Evolutionary conservation across 495 filamentous ascomycete genomes (phyloP), one percentile per base, ranked within the genome.

Genomic region (Penicillium maclennaniae): DNA sequence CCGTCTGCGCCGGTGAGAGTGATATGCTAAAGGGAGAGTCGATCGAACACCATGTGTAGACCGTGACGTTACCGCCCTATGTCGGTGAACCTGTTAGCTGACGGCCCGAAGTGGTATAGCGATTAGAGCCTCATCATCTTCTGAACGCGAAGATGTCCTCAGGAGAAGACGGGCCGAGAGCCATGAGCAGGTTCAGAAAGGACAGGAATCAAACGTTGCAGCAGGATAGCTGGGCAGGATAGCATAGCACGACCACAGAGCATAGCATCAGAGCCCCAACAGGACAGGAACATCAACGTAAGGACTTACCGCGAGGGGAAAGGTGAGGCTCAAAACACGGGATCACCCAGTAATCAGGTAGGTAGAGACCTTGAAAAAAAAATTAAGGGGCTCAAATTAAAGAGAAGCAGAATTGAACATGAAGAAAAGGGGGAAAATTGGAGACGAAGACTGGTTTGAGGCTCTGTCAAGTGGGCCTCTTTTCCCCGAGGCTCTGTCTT

Each of bases 41-140:
- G 25, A 55, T 49, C 46, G 43, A 49, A 45, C 53, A 56, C 45
- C 45, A 56, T 46, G 49, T 17, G 38, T 14, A 34, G 31, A 14
- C 9, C 31, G 31, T 34, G 31, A 34, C 31, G 10, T 12, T 12
- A 14, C 15, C 31, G 31, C 31, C 31, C 31, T 34, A 12, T 34
- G 23, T 23, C 23, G 23, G 23, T 23, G 23, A 23, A 34, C 31
- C 31, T 12, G 31, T 34, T 34, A 34, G 31, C 31, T 9, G 31
- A 34, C 31, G 31, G 10, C 6, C 31, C 31, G 31, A 12, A 34
- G 31, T 34, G 31, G 10, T 34, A 31, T 34, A 34, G 31, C 31
- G 10, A 12, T 34, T 12, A 12, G 31, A 34, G 31, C 31, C 31
- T 10, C 31, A 34, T 34, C n/a, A 14, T 34, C 31, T 7, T 31